A percentile compares a stretch with the other conserved stretches of the same genome.
Evolutionary conservation across 495 filamentous ascomycete genomes (phyloP).

Genomic region (Neurospora sp.): DNA sequence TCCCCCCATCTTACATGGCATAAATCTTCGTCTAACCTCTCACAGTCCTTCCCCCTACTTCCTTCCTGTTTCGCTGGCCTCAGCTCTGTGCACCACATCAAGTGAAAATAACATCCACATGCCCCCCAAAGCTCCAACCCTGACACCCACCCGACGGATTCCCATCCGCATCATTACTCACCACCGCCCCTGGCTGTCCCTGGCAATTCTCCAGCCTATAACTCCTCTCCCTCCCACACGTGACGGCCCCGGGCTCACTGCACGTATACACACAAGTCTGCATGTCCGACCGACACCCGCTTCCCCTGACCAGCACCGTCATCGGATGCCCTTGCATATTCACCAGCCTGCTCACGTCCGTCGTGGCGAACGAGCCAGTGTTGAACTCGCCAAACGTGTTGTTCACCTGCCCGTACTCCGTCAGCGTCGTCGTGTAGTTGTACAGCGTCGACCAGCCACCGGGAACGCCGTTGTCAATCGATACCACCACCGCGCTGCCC

Average conservation of each 20-base stretch:
- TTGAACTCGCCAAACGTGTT: constrained; percentile 33
- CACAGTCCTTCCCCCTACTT: not conserved
- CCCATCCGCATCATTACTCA: constrained; percentile 9
- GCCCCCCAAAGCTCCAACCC: constrained; percentile 17
- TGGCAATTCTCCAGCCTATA: constrained; percentile 15
- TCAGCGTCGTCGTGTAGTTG: constrained; percentile 16
- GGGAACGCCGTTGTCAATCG: constrained; percentile 16
- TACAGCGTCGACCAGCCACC: constrained; percentile 24
- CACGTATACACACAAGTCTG: constrained; percentile 14
- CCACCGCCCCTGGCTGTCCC: constrained; percentile 8
- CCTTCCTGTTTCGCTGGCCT: not conserved
- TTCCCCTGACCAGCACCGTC: constrained; percentile 5
- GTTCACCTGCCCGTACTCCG: constrained; percentile 21
- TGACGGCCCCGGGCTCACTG: not conserved
- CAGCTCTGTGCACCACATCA: not conserved
- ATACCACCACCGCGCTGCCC: constrained; percentile 10
- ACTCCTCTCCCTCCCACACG: constrained; percentile 12
- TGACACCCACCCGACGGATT: constrained; percentile 20
- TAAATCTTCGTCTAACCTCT: not conserved
- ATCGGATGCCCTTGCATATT: constrained; percentile 30
- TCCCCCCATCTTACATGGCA: not conserved
- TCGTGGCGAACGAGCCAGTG: constrained; percentile 17
- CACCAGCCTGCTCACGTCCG: constrained; percentile 28
- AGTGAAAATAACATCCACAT: constrained; percentile 12
- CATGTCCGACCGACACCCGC: constrained; percentile 15